Evolutionary conservation across 148 eudicot genomes (phyloP).

Genomic region (Suaeda aralocaspica): DNA sequence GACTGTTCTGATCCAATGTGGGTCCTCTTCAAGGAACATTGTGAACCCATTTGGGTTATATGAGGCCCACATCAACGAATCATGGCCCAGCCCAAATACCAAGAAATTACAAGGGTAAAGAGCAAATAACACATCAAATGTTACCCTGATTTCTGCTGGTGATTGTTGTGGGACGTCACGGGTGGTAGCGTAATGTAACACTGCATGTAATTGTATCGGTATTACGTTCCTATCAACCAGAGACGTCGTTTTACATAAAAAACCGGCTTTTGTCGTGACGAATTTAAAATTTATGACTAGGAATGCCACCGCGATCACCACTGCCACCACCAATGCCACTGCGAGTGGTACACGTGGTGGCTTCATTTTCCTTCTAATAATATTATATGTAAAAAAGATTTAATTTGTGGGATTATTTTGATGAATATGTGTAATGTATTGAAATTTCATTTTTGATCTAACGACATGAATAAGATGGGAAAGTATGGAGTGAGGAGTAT

Average conservation of each 20-base stretch:
- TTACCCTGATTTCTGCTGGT: conserved; percentile 37
- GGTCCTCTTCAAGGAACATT: conserved; percentile 49
- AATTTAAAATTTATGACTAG: conserved; percentile 21
- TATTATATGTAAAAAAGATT: background rate
- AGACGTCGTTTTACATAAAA: conserved; percentile 7
- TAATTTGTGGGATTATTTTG: background rate
- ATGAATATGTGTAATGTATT: background rate
- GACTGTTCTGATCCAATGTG: conserved; percentile 31
- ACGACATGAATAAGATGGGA: background rate
- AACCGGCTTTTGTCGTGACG: conserved; percentile 12
- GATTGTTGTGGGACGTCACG: conserved; percentile 41
- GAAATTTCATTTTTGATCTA: no score
- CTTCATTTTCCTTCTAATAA: conserved; percentile 11
- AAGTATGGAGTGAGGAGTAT: background rate
- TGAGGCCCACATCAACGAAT: conserved; percentile 57
- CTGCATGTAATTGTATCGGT: conserved; percentile 42
- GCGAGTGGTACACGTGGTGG: conserved; percentile 10
- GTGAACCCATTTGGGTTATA: conserved; percentile 51
- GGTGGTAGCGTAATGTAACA: conserved; percentile 52
- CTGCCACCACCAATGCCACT: conserved; percentile 6
- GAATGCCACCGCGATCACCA: conserved; percentile 5
- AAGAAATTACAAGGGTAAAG: conserved; percentile 44
- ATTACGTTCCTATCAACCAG: conserved; percentile 2
- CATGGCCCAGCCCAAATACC: conserved; percentile 54
- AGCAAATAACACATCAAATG: conserved; percentile 32